phyloP scores from a whole-genome alignment of 2,329 filamentous ascomycete species.

The Aspergillus neoniger region DNA sequence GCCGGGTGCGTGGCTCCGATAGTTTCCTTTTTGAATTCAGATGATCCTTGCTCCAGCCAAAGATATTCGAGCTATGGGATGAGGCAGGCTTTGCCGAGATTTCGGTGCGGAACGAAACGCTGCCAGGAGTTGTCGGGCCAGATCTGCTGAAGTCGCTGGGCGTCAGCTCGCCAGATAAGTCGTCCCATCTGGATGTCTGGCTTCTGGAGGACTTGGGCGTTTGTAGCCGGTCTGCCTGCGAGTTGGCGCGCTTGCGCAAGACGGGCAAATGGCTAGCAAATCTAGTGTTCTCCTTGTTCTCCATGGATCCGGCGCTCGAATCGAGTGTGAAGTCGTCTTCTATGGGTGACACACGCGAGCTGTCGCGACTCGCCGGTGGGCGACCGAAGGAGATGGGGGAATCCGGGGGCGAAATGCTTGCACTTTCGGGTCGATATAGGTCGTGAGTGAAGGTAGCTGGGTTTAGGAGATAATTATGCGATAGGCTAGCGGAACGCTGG shows the following conservation, averaged over 20 bases:
- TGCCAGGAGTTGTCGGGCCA: conserved; percentile 58
- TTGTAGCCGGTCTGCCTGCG: conserved; percentile 12
- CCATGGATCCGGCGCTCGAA: conserved; percentile 10
- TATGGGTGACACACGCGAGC: conserved; percentile 45
- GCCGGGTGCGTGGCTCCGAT: conserved; percentile 33
- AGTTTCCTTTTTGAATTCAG: conserved; percentile 40
- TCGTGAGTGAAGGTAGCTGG: not conserved
- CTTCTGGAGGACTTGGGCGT: conserved; percentile 5
- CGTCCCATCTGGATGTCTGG: conserved; percentile 57
- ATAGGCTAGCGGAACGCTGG: conserved; percentile 21
- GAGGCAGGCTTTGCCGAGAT: conserved; percentile 27
- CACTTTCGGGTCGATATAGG: conserved; percentile 31
- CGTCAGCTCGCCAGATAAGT: conserved; percentile 66
- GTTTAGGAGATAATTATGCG: conserved; percentile 13
- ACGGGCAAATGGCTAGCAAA: conserved; percentile 33
- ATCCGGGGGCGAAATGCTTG: conserved; percentile 50
- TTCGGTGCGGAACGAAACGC: conserved; percentile 27
- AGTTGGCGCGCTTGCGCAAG: conserved; percentile 25
- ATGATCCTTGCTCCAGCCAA: conserved; percentile 41
- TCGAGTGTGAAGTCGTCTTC: conserved; percentile 26
- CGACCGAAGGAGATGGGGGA: conserved; percentile 38
- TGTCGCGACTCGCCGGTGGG: conserved; percentile 30
- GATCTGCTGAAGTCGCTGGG: conserved; percentile 57
- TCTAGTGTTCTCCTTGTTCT: conserved; percentile 22
- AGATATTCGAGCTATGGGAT: conserved; percentile 31